These are phyloP conservation scores for Amanita exitialis DNA, from an alignment of 768 basidiomycete species.

Conservation along the genomic window DNA sequence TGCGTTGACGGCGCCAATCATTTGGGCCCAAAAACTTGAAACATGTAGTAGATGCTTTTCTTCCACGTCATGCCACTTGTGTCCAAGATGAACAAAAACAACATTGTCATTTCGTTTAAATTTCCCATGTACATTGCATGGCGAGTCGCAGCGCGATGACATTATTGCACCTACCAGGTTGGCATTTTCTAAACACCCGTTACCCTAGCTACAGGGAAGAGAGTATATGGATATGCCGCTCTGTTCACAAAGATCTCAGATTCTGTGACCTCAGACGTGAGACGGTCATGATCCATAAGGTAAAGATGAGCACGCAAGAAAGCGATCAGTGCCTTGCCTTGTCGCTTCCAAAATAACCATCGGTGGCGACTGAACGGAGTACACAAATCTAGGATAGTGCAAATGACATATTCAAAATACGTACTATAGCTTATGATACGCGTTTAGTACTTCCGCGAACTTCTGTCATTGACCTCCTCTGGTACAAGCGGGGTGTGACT, in stretches of 20 bases:
- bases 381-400: no score
- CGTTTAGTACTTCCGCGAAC: not conserved
- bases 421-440: not conserved
- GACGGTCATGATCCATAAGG: no score
- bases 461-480: not conserved
- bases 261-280: no score
- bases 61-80: not conserved
- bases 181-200: not conserved
- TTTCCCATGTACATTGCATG: not conserved
- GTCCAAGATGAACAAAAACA: no score
- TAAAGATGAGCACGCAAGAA: no score
- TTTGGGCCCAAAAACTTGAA: not conserved
- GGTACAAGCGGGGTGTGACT: not conserved
- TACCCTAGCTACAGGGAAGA: not conserved
- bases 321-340: no score
- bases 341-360: not conserved
- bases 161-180: not conserved
- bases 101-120: no score
- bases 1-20: not conserved
- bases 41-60: not conserved
- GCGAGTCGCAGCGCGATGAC: not conserved
- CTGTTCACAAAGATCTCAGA: no score
- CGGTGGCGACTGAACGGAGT: not conserved
- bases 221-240: no score
- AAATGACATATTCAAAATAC: not conserved